These are phyloP conservation scores for Jatropha curcas DNA, from an alignment of 345 rosid species.

Conservation along the genomic window DNA sequence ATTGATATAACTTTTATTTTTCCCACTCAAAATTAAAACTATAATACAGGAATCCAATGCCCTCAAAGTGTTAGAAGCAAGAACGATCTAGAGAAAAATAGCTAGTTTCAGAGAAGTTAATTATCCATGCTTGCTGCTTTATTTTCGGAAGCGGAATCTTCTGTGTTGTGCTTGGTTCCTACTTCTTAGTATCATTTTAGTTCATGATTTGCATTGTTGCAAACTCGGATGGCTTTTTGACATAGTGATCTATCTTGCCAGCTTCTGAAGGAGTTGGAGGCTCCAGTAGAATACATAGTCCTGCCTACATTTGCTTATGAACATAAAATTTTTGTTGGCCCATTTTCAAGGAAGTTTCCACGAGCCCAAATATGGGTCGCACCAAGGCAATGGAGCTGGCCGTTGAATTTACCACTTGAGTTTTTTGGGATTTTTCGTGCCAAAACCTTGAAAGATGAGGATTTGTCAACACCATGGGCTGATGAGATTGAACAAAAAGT, in stretches of 20 bases:
- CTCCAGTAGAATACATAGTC: constrained; percentile 83
- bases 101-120: not conserved
- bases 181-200: not conserved
- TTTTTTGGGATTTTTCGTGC: constrained; percentile 92
- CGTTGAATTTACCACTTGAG: constrained; percentile 85
- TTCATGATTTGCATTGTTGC: constrained; percentile 5
- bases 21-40: not conserved
- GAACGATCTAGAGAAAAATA: not conserved
- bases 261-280: constrained; percentile 85
- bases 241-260: constrained; percentile 30
- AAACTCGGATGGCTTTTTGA: constrained; percentile 21
- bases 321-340: constrained; percentile 95
- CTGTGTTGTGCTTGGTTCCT: not conserved
- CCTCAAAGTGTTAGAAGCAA: not conserved
- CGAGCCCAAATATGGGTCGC: constrained; percentile 92
- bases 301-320: constrained; percentile 96
- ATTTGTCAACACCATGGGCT: constrained; percentile 81
- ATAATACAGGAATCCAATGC: not conserved
- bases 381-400: constrained; percentile 99
- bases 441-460: constrained; percentile 66
- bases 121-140: not conserved
- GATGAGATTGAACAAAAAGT: constrained; percentile 92
- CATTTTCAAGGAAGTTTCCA: constrained; percentile 93
- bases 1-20: not conserved
- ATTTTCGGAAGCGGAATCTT: not conserved